Conservation (phyloP, 139 green algal species). For the Tetradesmus lagerheimii region DNA sequence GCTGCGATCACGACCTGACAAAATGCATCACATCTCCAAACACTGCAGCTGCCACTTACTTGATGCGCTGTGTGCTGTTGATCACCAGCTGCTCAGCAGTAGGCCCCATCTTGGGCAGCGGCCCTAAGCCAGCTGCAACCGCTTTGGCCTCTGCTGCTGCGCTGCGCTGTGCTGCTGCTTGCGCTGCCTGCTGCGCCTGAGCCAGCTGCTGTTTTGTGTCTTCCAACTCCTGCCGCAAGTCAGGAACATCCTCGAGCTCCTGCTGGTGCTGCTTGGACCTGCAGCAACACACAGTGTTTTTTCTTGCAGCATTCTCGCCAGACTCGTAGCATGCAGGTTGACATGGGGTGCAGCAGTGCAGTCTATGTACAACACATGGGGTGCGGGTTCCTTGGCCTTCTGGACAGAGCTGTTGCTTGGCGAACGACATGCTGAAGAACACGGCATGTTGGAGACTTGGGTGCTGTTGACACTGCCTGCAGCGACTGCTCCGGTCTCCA, state of each 20-base stretch:
- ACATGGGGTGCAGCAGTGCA: too few species aligned
- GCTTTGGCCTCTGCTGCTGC: conserved; percentile 34
- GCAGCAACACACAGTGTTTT: background rate
- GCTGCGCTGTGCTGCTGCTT: background rate
- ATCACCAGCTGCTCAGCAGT: conserved; percentile 47
- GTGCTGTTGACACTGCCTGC: too few species aligned
- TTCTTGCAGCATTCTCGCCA: too few species aligned
- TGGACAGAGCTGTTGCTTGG: too few species aligned
- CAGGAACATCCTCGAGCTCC: conserved; percentile 44
- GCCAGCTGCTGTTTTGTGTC: background rate
- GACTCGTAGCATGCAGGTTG: too few species aligned
- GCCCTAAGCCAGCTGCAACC: conserved; percentile 10
- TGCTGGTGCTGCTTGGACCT: conserved; percentile 31
- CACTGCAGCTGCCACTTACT: conserved; percentile 9
- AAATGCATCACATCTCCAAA: background rate
- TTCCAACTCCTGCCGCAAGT: conserved; percentile 31
- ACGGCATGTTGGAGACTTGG: too few species aligned
- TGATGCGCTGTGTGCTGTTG: conserved; percentile 46
- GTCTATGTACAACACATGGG: too few species aligned
- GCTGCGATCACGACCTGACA: background rate
- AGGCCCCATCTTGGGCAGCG: conserved; percentile 16
- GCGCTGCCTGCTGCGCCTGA: background rate
- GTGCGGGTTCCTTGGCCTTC: too few species aligned
- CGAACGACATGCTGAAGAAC: too few species aligned
- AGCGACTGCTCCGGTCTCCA: too few species aligned